phyloP scores from a whole-genome alignment of 192 early-diverging fungal species.

The Backusella psychrophila region DNA sequence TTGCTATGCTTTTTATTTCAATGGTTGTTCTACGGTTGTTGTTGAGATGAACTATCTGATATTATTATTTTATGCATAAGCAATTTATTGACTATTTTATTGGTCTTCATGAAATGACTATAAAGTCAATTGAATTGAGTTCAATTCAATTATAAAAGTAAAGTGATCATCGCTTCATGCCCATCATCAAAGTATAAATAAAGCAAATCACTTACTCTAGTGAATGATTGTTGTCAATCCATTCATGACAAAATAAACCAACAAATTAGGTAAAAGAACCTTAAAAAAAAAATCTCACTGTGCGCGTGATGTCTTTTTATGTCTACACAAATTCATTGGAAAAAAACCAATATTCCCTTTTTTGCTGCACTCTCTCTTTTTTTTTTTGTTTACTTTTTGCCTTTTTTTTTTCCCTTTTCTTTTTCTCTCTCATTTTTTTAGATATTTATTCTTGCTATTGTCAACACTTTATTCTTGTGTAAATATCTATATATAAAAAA shows the following conservation, averaged over 20 bases:
- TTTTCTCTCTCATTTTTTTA: background rate
- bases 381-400: background rate
- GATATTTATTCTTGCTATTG: background rate
- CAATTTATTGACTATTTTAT: background rate
- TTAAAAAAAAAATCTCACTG: background rate
- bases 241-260: background rate
- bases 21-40: too few species aligned
- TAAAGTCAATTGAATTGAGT: background rate
- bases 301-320: background rate
- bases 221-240: background rate
- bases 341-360: constrained; percentile 6
- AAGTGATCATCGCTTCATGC: background rate
- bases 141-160: background rate
- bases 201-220: background rate
- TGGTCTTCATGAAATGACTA: background rate
- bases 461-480: background rate
- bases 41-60: background rate
- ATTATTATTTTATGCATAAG: too few species aligned
- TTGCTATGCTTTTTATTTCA: too few species aligned
- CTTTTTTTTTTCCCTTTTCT: background rate
- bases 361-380: background rate
- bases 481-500: background rate
- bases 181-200: background rate
- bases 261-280: background rate
- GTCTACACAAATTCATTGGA: background rate